Evolutionary conservation across 768 basidiomycete species (phyloP), one percentile per base, ranked within the genome.

Genomic region (Tricholoma terreum): DNA sequence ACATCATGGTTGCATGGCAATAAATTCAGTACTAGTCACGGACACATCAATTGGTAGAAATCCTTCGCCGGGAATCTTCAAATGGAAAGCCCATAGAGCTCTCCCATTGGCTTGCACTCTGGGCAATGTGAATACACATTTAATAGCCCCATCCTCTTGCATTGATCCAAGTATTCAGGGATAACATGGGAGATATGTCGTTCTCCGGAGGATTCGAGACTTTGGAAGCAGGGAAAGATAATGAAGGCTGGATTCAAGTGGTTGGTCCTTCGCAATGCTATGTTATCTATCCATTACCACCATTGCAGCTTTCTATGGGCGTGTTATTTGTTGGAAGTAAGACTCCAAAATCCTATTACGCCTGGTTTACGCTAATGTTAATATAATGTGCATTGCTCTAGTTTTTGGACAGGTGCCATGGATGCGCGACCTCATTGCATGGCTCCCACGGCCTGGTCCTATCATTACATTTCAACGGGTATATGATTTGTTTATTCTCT

Each of bases 331-430:
- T 57, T 52, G 56, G 35, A 45, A 43, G 56, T 57, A 42, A 3
- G 24, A 30, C 42, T 27, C 27, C 3, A 17, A 11, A 21, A 52
- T 15, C 6, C 14, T 27, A 27, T 27, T 0, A 27, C 27, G 10
- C 45, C 14, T 35, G 34, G 10, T 6, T 46, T 24, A 9, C 24
- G 24, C 15, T 46, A 6, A 46, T 15, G 4, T 15, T 22, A 2
- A 34, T 11, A 35, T 6, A 27, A 27, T 6, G 3, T 27, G 24
- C 24, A 27, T n/a, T 50, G 11, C n/a, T 24, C n/a, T 31, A 57
- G 56, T 33, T 31, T 50, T 57, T 15, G 56, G 56, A 9, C 56
- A 51, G 38, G 56, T 57, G 17, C 56, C 56, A 12, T 57, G 56
- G 56, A 42, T 57, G 50, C 27, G 56, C 3, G 54, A 48, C 19